phyloP scores from a whole-genome alignment of 345 rosid genomes.

The Punica granatum region DNA sequence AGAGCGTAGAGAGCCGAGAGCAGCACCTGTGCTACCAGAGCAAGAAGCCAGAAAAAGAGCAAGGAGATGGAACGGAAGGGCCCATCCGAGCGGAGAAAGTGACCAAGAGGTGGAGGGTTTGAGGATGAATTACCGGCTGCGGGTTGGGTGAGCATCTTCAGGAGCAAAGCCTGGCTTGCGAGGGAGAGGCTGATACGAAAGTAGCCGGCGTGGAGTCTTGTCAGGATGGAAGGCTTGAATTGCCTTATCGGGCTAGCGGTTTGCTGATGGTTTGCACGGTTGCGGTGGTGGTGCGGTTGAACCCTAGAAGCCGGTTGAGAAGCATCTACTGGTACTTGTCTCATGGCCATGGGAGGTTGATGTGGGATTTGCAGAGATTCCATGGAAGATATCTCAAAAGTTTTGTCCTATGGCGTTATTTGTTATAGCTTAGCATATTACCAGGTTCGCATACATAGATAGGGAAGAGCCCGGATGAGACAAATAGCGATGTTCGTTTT shows the following conservation, averaged over 20 bases:
- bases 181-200: constrained; percentile 35
- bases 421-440: neutral
- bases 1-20: constrained; percentile 29
- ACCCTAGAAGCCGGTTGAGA: neutral
- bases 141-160: constrained; percentile 22
- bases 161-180: constrained; percentile 30
- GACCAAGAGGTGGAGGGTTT: constrained; percentile 7
- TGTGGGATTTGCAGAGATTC: neutral
- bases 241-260: neutral
- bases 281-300: neutral
- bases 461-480: neutral
- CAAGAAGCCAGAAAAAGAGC: constrained; percentile 22
- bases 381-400: neutral
- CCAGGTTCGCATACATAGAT: neutral
- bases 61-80: constrained; percentile 20
- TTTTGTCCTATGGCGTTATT: neutral
- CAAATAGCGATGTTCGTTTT: too few relatives aligned
- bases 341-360: neutral
- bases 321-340: neutral
- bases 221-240: constrained; percentile 16
- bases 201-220: constrained; percentile 34
- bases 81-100: constrained; percentile 8
- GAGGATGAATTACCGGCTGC: neutral
- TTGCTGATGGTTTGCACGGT: neutral
- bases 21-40: constrained; percentile 20